These are phyloP conservation scores for Priceomyces medius DNA, from an alignment of 805 yeast genomes.

Conservation along the genomic window DNA sequence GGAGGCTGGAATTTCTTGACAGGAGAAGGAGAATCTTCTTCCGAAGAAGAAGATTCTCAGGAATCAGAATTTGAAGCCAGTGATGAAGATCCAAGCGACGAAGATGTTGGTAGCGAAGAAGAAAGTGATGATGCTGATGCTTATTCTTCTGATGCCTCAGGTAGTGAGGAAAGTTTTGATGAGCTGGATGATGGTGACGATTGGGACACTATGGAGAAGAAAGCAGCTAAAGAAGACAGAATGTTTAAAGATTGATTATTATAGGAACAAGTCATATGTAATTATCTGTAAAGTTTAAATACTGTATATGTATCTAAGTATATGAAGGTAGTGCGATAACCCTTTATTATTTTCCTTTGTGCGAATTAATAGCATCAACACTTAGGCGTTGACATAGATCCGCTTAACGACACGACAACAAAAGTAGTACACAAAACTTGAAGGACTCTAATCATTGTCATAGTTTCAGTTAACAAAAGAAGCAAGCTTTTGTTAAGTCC, in stretches of 20 bases:
- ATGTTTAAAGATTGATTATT: constrained; percentile 20
- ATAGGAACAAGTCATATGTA: background rate
- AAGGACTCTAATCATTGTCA: background rate
- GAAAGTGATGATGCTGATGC: constrained; percentile 42
- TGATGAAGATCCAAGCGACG: constrained; percentile 62
- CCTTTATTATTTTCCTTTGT: background rate
- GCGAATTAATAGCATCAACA: background rate
- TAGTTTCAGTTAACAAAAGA: background rate
- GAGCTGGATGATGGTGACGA: constrained; percentile 49
- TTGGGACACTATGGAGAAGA: constrained; percentile 62
- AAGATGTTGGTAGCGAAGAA: constrained; percentile 55
- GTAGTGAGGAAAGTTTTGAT: constrained; percentile 29
- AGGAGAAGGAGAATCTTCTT: constrained; percentile 76
- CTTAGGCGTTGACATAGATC: constrained; percentile 1
- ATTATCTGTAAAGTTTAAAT: background rate
- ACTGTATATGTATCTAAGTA: background rate
- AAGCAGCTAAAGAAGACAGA: constrained; percentile 51
- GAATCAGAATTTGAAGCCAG: constrained; percentile 70
- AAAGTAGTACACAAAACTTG: background rate
- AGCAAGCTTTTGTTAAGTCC: background rate
- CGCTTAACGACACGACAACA: background rate
- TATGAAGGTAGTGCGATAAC: background rate
- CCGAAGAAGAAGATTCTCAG: constrained; percentile 62
- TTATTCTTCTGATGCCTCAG: constrained; percentile 40
- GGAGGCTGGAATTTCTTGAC: constrained; percentile 97